Conservation (phyloP, 495 filamentous ascomycete genomes). For the Aspergillus bertholletiae region DNA sequence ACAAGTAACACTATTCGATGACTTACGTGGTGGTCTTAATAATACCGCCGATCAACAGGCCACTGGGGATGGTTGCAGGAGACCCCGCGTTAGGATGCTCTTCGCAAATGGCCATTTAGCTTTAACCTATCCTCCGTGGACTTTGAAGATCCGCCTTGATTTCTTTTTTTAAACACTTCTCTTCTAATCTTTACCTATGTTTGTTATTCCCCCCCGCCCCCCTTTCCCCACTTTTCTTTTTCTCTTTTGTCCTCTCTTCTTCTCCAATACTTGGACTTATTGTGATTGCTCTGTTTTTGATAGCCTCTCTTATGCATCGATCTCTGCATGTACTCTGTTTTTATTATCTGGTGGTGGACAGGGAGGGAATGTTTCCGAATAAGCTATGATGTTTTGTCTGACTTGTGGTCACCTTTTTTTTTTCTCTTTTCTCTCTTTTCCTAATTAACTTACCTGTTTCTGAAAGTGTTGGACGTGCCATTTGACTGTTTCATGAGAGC, state of each 20-base stretch:
- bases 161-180: slow-evolving; percentile 21
- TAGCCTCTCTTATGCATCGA: slow-evolving; percentile 31
- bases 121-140: slow-evolving; percentile 6
- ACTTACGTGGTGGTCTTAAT: slow-evolving; percentile 18
- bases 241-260: slow-evolving; percentile 11
- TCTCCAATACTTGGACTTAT: slow-evolving; percentile 11
- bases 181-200: slow-evolving; percentile 28
- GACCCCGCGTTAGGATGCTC: background rate
- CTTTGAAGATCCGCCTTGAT: background rate
- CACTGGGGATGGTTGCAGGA: slow-evolving; percentile 10
- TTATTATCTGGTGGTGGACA: slow-evolving; percentile 22
- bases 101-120: background rate
- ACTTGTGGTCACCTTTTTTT: slow-evolving; percentile 21
- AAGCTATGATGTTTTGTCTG: slow-evolving; percentile 31
- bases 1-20: slow-evolving; percentile 11
- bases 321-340: slow-evolving; percentile 37
- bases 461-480: slow-evolving; percentile 22
- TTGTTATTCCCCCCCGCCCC: slow-evolving; percentile 15
- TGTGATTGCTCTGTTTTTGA: slow-evolving; percentile 26
- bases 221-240: slow-evolving; percentile 13
- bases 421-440: slow-evolving; percentile 22
- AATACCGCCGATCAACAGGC: slow-evolving; percentile 10
- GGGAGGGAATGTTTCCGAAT: slow-evolving; percentile 33
- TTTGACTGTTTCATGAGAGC: slow-evolving; percentile 25
- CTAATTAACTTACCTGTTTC: slow-evolving; percentile 25